These are phyloP conservation scores for Aristolochia californica DNA, from an alignment of 164 flowering plant genomes.

Conservation along the genomic window DNA sequence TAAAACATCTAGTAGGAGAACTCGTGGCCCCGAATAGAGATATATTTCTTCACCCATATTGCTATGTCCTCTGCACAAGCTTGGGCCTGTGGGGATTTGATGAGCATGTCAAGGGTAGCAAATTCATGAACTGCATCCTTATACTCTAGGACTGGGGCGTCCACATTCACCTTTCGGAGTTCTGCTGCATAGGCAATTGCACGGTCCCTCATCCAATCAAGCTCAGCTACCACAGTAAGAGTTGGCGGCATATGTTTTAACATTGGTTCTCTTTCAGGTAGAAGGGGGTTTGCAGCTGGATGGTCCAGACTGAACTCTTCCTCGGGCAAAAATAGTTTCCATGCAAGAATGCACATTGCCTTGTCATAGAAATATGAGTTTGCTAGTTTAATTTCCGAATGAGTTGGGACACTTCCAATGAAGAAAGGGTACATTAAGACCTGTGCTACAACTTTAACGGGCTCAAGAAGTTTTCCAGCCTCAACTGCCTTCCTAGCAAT, in stretches of 20 bases:
- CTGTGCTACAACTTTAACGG: slow-evolving; percentile 50
- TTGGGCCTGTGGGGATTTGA: slow-evolving; percentile 47
- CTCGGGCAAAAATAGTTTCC: slow-evolving; percentile 49
- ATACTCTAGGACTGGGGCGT: slow-evolving; percentile 52
- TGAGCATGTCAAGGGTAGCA: slow-evolving; percentile 47
- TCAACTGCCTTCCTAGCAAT: slow-evolving; percentile 41
- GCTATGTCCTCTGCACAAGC: slow-evolving; percentile 54
- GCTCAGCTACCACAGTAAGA: slow-evolving; percentile 46
- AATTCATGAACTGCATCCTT: slow-evolving; percentile 50
- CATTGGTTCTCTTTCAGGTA: slow-evolving; percentile 27
- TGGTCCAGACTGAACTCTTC: slow-evolving; percentile 41
- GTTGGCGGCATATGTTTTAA: slow-evolving; percentile 49
- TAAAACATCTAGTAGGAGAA: slow-evolving; percentile 31
- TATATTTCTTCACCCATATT: slow-evolving; percentile 53
- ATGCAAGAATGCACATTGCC: slow-evolving; percentile 39
- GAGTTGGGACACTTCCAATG: slow-evolving; percentile 46
- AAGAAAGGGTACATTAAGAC: slow-evolving; percentile 59
- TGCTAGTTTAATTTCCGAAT: slow-evolving; percentile 39
- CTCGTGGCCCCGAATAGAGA: slow-evolving; percentile 43
- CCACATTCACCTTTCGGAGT: slow-evolving; percentile 44
- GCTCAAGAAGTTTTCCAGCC: slow-evolving; percentile 42
- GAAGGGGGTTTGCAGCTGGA: slow-evolving; percentile 51
- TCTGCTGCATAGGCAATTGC: slow-evolving; percentile 53
- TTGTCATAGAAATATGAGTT: slow-evolving; percentile 54
- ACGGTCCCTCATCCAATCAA: slow-evolving; percentile 56